Percentiles rank a stretch among this genome's conserved stretches.
These are phyloP conservation scores for Dactylellina parvicollis DNA, from an alignment of 2,329 filamentous ascomycete genomes.

Conservation along the genomic window DNA sequence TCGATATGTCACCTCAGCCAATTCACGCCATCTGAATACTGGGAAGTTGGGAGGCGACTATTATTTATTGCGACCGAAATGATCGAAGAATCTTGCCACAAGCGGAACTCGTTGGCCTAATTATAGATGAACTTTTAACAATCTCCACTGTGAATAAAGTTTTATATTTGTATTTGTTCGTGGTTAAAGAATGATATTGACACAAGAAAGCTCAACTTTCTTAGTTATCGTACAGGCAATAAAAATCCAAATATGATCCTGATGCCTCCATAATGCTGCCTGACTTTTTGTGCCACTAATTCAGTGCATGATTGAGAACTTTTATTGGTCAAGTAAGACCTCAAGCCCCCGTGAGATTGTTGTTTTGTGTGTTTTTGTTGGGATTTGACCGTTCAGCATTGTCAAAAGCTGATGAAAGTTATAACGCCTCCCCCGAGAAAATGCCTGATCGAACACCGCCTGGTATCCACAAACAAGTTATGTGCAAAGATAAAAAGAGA, in stretches of 20 bases:
- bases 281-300: slow-evolving; percentile 44
- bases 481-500: slow-evolving; percentile 32
- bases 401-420: slow-evolving; percentile 25
- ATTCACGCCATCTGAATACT: too few relatives aligned
- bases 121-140: too few relatives aligned
- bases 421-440: slow-evolving; percentile 40
- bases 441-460: slow-evolving; percentile 53
- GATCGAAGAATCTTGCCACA: too few relatives aligned
- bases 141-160: neutral
- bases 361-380: slow-evolving; percentile 29
- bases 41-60: too few relatives aligned
- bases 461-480: slow-evolving; percentile 47
- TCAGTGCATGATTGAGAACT: slow-evolving; percentile 42
- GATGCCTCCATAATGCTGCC: slow-evolving; percentile 39
- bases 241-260: slow-evolving; percentile 38
- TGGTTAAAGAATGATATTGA: slow-evolving; percentile 14
- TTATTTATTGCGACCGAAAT: too few relatives aligned
- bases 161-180: slow-evolving; percentile 15
- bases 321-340: slow-evolving; percentile 25
- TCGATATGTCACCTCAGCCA: too few relatives aligned
- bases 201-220: slow-evolving; percentile 52
- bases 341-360: slow-evolving; percentile 40
- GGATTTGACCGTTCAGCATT: neutral
- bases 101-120: too few relatives aligned
- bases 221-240: slow-evolving; percentile 42